Conservation (phyloP, 2,329 filamentous ascomycete genomes). For the Aspergillus calidoustus region DNA sequence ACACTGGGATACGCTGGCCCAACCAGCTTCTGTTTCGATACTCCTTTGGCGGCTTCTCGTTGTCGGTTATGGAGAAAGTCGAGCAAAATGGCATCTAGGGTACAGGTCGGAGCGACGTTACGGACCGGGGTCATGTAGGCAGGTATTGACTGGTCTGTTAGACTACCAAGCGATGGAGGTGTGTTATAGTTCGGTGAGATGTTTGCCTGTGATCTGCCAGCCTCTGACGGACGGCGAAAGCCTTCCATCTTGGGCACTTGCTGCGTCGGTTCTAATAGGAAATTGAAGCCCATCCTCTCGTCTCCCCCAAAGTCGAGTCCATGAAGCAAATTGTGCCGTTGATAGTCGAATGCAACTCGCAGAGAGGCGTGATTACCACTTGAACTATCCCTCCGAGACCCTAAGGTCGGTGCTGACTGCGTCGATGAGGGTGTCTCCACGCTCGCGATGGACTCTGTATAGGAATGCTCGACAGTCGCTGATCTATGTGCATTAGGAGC, state of each 20-base stretch:
- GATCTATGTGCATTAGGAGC: slow-evolving; percentile 27
- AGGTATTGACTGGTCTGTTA: slow-evolving; percentile 32
- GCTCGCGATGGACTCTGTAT: slow-evolving; percentile 36
- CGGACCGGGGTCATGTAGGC: slow-evolving; percentile 53
- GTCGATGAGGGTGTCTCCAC: slow-evolving; percentile 37
- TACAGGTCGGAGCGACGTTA: slow-evolving; percentile 72
- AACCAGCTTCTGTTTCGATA: slow-evolving; percentile 67
- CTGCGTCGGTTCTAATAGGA: slow-evolving; percentile 68
- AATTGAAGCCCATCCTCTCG: slow-evolving; percentile 74
- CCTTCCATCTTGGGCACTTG: slow-evolving; percentile 59
- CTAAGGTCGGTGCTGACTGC: slow-evolving; percentile 31
- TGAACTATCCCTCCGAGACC: slow-evolving; percentile 32
- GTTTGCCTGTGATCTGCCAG: slow-evolving; percentile 28
- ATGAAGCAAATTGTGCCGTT: slow-evolving; percentile 52
- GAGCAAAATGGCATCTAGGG: slow-evolving; percentile 77
- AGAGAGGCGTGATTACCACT: slow-evolving; percentile 36
- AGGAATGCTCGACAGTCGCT: slow-evolving; percentile 28
- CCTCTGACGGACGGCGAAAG: slow-evolving; percentile 36
- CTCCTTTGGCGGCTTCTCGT: slow-evolving; percentile 68
- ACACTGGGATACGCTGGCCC: slow-evolving; percentile 82
- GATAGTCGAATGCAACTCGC: slow-evolving; percentile 48
- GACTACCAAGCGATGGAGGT: slow-evolving; percentile 29
- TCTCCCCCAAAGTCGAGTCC: slow-evolving; percentile 61
- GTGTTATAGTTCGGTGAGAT: slow-evolving; percentile 30
- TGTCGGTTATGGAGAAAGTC: slow-evolving; percentile 75